Base-by-base conservation (phyloP, 345 rosid species). In the Orychophragmus violaceus region DNA sequence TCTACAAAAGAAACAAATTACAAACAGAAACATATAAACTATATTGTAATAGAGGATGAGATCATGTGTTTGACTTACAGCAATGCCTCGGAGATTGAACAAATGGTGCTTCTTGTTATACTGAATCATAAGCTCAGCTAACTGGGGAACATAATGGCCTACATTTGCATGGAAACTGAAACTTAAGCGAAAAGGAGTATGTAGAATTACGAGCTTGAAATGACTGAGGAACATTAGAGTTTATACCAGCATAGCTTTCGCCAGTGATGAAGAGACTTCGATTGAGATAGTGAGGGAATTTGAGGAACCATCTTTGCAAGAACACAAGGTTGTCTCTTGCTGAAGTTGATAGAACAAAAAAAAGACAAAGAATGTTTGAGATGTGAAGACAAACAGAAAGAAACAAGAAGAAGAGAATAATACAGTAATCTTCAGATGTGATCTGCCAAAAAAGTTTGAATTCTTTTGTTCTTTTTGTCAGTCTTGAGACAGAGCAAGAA, bases 191-290 rank as follows among this genome's bases (percentile, higher is more conserved):
- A 9, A 1, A 37, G 32, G 28, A 24, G n/a, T 48, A 44, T 8
- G 22, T 45, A 36, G 16, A 27, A n/a, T 1, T 8, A 60, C 32
- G 21, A 44, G 27, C 37, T 32, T 64, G 3, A 49, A 59, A 33
- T 65, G 42, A 42, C 10, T 52, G 51, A 55, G 21, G 41, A 60
- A 51, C 0, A 1, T 46, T 55, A 68, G 59, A 60, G 12, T 17
- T 60, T 70, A 22, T 83, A 90, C 97, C 97, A 48, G 99, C 99
- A 79, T 94, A 94, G 78, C 99, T 90, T 83, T 90, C 97, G 72
- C 99, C 99, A 13, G 95, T 78, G 36, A 94, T 82, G 84, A 76
- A 94, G 76, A 94, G 78, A 78, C 90, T 88, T 77, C 97, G 82
- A 81, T 88, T 90, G 68, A 68, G 88, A 86, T 88, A 94, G 5